These are phyloP conservation scores for Coemansia sp. DNA, from an alignment of 192 early-diverging fungal genomes.

Conservation along the genomic window DNA sequence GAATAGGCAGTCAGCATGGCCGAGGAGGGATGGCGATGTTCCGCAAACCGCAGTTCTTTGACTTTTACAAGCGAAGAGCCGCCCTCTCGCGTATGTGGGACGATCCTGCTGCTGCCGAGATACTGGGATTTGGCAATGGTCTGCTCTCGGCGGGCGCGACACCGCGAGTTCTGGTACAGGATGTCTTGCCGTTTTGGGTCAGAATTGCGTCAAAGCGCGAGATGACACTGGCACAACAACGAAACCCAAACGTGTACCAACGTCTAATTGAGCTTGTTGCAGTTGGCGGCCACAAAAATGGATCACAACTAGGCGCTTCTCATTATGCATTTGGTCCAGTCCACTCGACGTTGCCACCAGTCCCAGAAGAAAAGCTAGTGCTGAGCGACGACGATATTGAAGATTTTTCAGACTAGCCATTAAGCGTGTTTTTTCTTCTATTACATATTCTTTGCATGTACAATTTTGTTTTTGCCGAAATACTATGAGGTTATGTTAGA, in stretches of 20 bases:
- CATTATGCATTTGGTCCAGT: neutral
- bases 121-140: slow-evolving; percentile 13
- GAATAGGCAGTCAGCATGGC: neutral
- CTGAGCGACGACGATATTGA: slow-evolving; percentile 53
- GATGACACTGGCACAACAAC: neutral
- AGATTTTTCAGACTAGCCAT: slow-evolving; percentile 31
- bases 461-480: no score
- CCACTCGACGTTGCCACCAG: neutral
- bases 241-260: slow-evolving; percentile 4
- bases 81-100: slow-evolving; percentile 13
- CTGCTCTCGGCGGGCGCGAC: slow-evolving; percentile 8
- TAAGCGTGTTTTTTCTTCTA: neutral
- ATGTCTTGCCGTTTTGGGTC: slow-evolving; percentile 34
- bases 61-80: slow-evolving; percentile 17
- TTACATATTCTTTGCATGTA: neutral
- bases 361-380: slow-evolving; percentile 24
- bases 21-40: slow-evolving; percentile 24
- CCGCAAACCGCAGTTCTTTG: slow-evolving; percentile 42
- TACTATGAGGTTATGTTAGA: neutral
- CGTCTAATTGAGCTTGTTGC: neutral
- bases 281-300: neutral
- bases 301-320: neutral
- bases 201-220: slow-evolving; percentile 11
- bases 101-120: slow-evolving; percentile 8
- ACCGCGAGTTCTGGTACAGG: slow-evolving; percentile 9